Conservation (phyloP, 1,284 basidiomycete genomes). For the Ceratobasidium sp. region DNA sequence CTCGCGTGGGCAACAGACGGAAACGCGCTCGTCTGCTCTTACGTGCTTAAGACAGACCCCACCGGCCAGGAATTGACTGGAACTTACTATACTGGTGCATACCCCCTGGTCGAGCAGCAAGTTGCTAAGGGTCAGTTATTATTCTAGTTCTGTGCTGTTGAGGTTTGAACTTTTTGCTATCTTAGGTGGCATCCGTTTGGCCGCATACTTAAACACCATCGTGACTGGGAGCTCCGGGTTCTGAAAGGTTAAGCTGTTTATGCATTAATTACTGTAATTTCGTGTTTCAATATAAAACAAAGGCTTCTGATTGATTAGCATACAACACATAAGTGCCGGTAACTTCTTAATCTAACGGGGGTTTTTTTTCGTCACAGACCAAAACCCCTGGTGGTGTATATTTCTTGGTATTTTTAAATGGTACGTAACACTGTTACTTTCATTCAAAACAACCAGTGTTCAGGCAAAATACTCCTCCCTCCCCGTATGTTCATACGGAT, state of each 20-base stretch:
- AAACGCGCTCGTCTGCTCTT: constrained; percentile 43
- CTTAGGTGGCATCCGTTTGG: constrained; percentile 42
- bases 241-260: neutral
- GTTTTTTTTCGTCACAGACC: too few relatives aligned
- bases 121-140: constrained; percentile 44
- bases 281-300: too few relatives aligned
- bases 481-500: too few relatives aligned
- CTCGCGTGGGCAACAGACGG: constrained; percentile 44
- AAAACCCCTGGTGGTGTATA: too few relatives aligned
- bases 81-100: constrained; percentile 42
- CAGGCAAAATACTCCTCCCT: too few relatives aligned
- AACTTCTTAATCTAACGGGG: too few relatives aligned
- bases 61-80: constrained; percentile 19
- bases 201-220: constrained; percentile 45
- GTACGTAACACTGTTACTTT: too few relatives aligned
- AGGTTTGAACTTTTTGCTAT: neutral
- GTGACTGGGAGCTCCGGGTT: constrained; percentile 42
- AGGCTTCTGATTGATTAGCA: too few relatives aligned
- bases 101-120: constrained; percentile 43
- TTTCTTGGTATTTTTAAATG: too few relatives aligned
- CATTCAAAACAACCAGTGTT: too few relatives aligned
- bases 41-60: constrained; percentile 42
- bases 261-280: too few relatives aligned
- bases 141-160: neutral
- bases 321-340: too few relatives aligned